phyloP scores from a whole-genome alignment of 352 stramenopile genomes.

The Chrysophaeum taylorii region DNA sequence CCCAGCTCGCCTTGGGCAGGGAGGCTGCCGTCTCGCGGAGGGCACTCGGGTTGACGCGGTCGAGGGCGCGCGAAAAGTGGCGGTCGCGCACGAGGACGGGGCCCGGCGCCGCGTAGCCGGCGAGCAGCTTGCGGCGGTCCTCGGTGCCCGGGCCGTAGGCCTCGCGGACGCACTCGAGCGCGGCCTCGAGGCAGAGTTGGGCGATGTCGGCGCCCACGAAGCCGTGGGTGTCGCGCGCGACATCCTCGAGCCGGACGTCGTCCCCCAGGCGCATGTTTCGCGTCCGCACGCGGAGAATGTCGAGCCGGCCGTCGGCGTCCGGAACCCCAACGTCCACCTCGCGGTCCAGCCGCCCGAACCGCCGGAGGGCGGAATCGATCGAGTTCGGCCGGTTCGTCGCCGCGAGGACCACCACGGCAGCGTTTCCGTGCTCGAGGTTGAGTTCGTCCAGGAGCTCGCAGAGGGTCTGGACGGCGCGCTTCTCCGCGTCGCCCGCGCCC shows the following conservation, averaged over 20 bases:
- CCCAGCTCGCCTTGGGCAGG: constrained; percentile 86
- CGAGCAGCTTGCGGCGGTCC: background rate
- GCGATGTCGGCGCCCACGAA: constrained; percentile 84
- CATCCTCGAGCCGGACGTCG: constrained; percentile 68
- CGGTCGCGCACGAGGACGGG: constrained; percentile 48
- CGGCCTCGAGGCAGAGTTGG: constrained; percentile 67
- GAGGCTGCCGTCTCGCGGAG: constrained; percentile 76
- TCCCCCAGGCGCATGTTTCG: constrained; percentile 63
- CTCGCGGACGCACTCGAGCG: constrained; percentile 58
- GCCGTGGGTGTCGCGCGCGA: constrained; percentile 83
- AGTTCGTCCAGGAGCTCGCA: constrained; percentile 77
- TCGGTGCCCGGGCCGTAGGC: background rate
- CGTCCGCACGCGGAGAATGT: constrained; percentile 81
- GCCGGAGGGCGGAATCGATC: constrained; percentile 77
- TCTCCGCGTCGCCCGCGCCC: constrained; percentile 83
- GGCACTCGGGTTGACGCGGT: constrained; percentile 78
- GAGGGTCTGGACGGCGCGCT: constrained; percentile 69
- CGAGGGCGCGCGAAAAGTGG: constrained; percentile 79
- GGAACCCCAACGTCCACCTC: constrained; percentile 92
- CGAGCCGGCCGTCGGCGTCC: constrained; percentile 72
- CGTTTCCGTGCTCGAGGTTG: constrained; percentile 38
- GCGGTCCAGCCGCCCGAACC: constrained; percentile 86
- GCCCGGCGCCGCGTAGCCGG: background rate
- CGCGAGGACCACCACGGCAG: constrained; percentile 56
- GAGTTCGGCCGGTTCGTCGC: constrained; percentile 59